Evolutionary conservation across 768 basidiomycete genomes (phyloP), one percentile per base, ranked within the genome.

Genomic region (Clavaria fumosa): DNA sequence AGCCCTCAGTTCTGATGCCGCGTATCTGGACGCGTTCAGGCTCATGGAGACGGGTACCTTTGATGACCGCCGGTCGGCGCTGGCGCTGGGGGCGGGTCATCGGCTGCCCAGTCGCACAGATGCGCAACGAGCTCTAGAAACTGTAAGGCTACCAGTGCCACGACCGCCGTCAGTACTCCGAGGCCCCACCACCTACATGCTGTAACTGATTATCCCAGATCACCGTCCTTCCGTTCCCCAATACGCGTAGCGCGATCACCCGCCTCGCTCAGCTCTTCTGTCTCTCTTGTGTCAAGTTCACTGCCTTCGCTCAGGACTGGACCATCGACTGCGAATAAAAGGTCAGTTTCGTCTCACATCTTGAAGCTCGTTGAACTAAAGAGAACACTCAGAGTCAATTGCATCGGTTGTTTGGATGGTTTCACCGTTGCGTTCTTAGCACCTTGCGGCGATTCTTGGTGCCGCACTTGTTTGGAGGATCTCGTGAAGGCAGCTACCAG

Each of bases 21-120:
- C 41, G 3, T 46, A 59, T 7, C 43, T 72, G 0, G 34, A 50
- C 10, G 55, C 55, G 0, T 34, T 59, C 5, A 40, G 35, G 1
- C 43, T 54, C 1, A 45, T 59, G 9, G 62, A 72, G 37, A 50
- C 48, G 20, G 60, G 54, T 4, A 61, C 62, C 5, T 42, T 40
- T 0, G 63, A 67, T 21, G 68, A 73, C 44, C 61, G 58, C 22
- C 46, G 39, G 3, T 62, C 60, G 17, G 66, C 69, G 3, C 30
- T 60, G 24, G 57, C 65, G 4, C 46, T 66, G 4, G 34, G 53
- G 31, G 43, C 50, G 3, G 64, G 60, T 1, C 40, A 48, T 17
- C 37, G 33, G 2, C 43, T 62, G n/a, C 63, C 63, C 0, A 39
- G 38, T 9, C 49, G 37, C 9, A 51, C 52, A 4, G 20, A 19